These are phyloP conservation scores for Nitzschia putrida DNA, from an alignment of 108 stramenopile species.

Conservation along the genomic window DNA sequence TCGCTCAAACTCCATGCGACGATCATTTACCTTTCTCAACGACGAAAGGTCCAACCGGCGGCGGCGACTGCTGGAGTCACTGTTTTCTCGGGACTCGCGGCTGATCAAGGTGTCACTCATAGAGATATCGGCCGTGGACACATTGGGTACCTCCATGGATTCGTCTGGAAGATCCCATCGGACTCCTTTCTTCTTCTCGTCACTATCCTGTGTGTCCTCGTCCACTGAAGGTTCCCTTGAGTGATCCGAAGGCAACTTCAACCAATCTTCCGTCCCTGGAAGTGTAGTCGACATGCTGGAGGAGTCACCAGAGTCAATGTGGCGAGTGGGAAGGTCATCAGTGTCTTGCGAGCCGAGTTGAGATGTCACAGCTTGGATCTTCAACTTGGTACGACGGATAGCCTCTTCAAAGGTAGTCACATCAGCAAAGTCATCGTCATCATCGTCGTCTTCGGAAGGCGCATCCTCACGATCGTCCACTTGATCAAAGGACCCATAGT, in stretches of 20 bases:
- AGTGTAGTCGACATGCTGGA: slow-evolving; percentile 1
- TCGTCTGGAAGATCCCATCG: not conserved
- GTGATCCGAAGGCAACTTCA: not conserved
- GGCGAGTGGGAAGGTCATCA: not conserved
- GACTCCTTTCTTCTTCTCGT: not conserved
- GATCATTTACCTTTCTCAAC: not conserved
- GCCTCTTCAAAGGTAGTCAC: slow-evolving; percentile 9
- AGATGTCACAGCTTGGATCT: not conserved
- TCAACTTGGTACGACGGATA: not conserved
- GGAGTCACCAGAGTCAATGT: not conserved
- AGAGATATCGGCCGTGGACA: not conserved
- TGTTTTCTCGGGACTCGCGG: not conserved
- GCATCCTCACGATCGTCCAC: not conserved
- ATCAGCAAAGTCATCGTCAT: not conserved
- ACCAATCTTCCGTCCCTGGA: slow-evolving; percentile 2
- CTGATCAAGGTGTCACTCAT: not conserved
- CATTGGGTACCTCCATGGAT: not conserved
- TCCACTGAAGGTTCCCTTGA: not conserved
- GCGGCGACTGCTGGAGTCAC: not conserved
- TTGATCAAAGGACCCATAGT: not conserved
- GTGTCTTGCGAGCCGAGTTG: not conserved
- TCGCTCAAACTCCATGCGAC: not conserved
- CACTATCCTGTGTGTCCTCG: not conserved
- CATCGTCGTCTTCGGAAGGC: not conserved
- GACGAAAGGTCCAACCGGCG: not conserved